phyloP scores from a whole-genome alignment of 1,139 yeast genomes.

The Williopsis jadinii region DNA sequence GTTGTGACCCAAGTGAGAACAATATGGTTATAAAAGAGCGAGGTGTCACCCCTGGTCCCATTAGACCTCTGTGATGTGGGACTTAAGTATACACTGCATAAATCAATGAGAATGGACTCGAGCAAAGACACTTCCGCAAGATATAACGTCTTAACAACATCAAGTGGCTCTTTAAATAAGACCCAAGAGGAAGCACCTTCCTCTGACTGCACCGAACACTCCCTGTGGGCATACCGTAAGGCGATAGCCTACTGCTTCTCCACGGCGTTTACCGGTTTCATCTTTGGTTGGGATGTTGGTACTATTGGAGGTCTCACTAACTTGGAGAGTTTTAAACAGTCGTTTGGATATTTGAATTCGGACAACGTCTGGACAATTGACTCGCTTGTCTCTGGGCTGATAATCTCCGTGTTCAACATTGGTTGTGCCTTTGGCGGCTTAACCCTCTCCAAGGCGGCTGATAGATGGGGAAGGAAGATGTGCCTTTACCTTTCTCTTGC shows the following conservation, averaged over 20 bases:
- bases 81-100: too few species aligned
- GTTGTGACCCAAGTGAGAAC: too few species aligned
- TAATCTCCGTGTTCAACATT: slow-evolving; percentile 58
- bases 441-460: slow-evolving; percentile 46
- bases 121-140: too few species aligned
- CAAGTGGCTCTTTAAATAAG: too few species aligned
- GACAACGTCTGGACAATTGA: slow-evolving; percentile 30
- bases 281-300: slow-evolving; percentile 73
- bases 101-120: too few species aligned
- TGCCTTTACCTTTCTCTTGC: slow-evolving; percentile 40
- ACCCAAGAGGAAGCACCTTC: too few species aligned
- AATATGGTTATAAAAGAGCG: too few species aligned
- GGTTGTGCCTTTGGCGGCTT: slow-evolving; percentile 74
- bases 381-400: slow-evolving; percentile 44
- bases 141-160: too few species aligned
- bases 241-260: slow-evolving; percentile 4
- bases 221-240: slow-evolving; percentile 1
- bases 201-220: too few species aligned
- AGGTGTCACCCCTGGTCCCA: too few species aligned
- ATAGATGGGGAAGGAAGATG: slow-evolving; percentile 44
- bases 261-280: slow-evolving; percentile 53
- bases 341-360: slow-evolving; percentile 40
- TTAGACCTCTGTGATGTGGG: too few species aligned
- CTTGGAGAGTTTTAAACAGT: slow-evolving; percentile 41
- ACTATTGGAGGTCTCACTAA: slow-evolving; percentile 64